phyloP scores from a whole-genome alignment of 202 grass and related monocot species.

The Musa balbisiana region DNA sequence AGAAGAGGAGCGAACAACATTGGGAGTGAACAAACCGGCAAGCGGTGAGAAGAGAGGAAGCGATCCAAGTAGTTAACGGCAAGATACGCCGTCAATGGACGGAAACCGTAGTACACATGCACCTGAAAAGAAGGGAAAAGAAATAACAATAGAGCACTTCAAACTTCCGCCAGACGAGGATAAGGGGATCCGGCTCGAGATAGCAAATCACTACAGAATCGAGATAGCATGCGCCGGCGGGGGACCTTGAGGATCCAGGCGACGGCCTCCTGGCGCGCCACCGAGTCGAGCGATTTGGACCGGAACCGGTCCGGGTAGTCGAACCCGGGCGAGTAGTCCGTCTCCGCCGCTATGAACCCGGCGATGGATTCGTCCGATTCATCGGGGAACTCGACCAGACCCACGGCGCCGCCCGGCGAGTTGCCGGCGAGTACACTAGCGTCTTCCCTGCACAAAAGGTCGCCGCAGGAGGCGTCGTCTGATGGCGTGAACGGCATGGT shows the following conservation, averaged over 20 bases:
- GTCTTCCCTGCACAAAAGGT: constrained; percentile 83
- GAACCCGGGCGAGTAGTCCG: constrained; percentile 45
- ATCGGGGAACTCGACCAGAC: constrained; percentile 21
- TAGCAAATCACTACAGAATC: background rate
- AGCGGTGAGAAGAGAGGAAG: constrained; percentile 68
- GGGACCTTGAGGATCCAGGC: constrained; percentile 86
- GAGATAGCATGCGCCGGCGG: constrained; percentile 1
- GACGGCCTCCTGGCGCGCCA: constrained; percentile 58
- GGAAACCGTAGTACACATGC: constrained; percentile 50
- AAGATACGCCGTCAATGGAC: constrained; percentile 85
- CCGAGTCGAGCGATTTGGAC: constrained; percentile 57
- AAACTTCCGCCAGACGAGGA: background rate
- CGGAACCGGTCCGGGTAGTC: constrained; percentile 63
- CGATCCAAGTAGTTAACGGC: constrained; percentile 96
- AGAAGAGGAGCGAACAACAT: background rate
- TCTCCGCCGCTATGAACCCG: constrained; percentile 54
- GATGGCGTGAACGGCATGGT: constrained; percentile 3
- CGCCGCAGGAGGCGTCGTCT: constrained; percentile 8
- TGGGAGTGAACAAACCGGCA: constrained; percentile 38
- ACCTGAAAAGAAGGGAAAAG: constrained; percentile 41
- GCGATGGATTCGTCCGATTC: constrained; percentile 44
- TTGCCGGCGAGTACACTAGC: constrained; percentile 9
- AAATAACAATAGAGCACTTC: background rate
- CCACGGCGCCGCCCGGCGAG: background rate
- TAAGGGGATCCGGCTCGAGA: background rate